A percentile compares a stretch with the other conserved stretches of the same genome.
Evolutionary conservation across 257 asterid species (phyloP).

Genomic region (Linderniella brevidens): DNA sequence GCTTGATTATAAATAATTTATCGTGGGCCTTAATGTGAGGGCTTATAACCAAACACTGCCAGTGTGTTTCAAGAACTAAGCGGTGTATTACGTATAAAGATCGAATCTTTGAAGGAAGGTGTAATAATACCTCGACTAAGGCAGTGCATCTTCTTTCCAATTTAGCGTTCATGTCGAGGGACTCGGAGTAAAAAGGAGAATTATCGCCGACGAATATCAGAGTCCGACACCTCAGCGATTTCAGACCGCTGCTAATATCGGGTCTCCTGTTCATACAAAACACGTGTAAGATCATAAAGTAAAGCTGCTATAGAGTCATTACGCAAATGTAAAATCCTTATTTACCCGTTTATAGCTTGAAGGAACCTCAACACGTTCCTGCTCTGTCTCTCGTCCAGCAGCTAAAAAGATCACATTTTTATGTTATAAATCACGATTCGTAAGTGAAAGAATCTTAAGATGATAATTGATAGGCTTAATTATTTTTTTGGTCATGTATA

Average conservation of each 20-base stretch:
- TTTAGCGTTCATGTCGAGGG: conserved; percentile 53
- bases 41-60: too few relatives aligned
- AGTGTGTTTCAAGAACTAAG: background rate
- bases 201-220: conserved; percentile 72
- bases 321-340: conserved; percentile 8
- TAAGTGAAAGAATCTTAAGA: too few relatives aligned
- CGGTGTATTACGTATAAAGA: background rate
- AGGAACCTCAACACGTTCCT: conserved; percentile 60
- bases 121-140: conserved; percentile 64
- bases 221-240: conserved; percentile 57
- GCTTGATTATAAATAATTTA: too few relatives aligned
- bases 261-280: conserved; percentile 81
- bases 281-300: too few relatives aligned
- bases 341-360: conserved; percentile 62
- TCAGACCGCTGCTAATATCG: conserved; percentile 54
- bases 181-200: conserved; percentile 66
- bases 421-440: too few relatives aligned
- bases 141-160: conserved; percentile 75
- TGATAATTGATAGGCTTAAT: too few relatives aligned
- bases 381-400: conserved; percentile 84
- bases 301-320: too few relatives aligned
- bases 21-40: too few relatives aligned
- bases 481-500: too few relatives aligned
- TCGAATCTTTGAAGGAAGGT: too few relatives aligned
- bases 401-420: conserved; percentile 22